These are phyloP conservation scores for Acacia pycnantha DNA, from an alignment of 331 rosid species.

Conservation along the genomic window DNA sequence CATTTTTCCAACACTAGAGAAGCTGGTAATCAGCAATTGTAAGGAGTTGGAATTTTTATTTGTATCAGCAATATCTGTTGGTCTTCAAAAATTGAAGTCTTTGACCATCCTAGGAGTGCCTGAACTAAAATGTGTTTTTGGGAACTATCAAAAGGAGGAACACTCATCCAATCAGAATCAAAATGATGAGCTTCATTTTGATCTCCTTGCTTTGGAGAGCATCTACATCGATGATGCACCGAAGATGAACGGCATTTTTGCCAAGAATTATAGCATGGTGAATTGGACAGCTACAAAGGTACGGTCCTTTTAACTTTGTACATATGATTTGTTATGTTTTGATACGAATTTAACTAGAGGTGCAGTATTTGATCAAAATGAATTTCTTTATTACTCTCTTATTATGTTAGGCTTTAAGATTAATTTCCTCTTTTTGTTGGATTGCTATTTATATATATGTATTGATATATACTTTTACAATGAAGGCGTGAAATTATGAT, in stretches of 20 bases:
- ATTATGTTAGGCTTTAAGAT: neutral
- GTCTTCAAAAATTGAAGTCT: neutral
- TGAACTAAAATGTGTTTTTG: neutral
- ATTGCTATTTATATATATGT: too few relatives aligned
- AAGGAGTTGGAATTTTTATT: neutral
- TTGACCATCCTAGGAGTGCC: rapidly evolving
- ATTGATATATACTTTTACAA: too few relatives aligned
- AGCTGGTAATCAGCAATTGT: neutral
- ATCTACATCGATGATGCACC: neutral
- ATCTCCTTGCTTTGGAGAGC: neutral
- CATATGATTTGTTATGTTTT: too few relatives aligned
- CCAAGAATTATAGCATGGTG: neutral
- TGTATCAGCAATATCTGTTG: neutral
- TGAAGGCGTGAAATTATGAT: too few relatives aligned
- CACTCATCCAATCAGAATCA: neutral
- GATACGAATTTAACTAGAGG: too few relatives aligned
- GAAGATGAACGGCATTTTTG: neutral
- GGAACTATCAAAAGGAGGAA: neutral
- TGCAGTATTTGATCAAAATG: neutral
- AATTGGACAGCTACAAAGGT: too few relatives aligned
- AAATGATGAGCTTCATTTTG: neutral
- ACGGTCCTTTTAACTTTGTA: too few relatives aligned
- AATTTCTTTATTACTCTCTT: neutral
- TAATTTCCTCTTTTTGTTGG: too few relatives aligned
- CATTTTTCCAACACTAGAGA: constrained; percentile 11